Evolutionary conservation across 2,329 filamentous ascomycete species (phyloP).

Genomic region (Dichotomopilus funicola): DNA sequence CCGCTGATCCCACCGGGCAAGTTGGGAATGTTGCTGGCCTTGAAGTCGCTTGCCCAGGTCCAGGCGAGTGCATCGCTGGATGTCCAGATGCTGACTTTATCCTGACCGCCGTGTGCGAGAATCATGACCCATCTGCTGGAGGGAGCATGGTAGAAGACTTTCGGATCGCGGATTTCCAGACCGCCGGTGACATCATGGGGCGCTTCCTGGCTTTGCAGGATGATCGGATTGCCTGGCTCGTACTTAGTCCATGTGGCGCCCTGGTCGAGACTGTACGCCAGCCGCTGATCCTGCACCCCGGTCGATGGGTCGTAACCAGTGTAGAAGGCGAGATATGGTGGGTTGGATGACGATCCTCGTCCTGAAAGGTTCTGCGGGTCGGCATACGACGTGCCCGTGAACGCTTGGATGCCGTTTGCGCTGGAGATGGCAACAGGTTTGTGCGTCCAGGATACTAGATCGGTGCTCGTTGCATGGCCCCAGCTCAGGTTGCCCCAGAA

Average conservation of each 20-base stretch:
- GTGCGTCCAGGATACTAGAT: conserved; percentile 3
- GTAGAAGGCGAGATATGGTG: conserved; percentile 3
- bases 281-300: conserved; percentile 3
- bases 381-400: conserved; percentile 1
- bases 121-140: conserved; percentile 1
- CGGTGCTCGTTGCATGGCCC: conserved; percentile 4
- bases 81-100: conserved; percentile 3
- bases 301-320: neutral
- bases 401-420: conserved; percentile 2
- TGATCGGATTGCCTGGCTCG: neutral
- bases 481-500: conserved; percentile 2
- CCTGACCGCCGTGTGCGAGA: conserved; percentile 3
- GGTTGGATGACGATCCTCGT: conserved; percentile 1
- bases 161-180: conserved; percentile 1
- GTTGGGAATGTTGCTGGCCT: neutral
- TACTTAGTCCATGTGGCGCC: conserved; percentile 2
- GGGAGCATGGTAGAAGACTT: conserved; percentile 2
- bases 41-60: conserved; percentile 6
- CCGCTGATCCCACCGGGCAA: neutral
- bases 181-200: neutral
- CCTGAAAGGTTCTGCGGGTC: conserved; percentile 1
- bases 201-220: neutral
- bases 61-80: neutral
- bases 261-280: conserved; percentile 4
- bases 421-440: conserved; percentile 3